A percentile compares a stretch with the other conserved stretches of the same genome.
Evolutionary conservation across 1,139 yeast species (phyloP).

Genomic region (Taphrina betulina): DNA sequence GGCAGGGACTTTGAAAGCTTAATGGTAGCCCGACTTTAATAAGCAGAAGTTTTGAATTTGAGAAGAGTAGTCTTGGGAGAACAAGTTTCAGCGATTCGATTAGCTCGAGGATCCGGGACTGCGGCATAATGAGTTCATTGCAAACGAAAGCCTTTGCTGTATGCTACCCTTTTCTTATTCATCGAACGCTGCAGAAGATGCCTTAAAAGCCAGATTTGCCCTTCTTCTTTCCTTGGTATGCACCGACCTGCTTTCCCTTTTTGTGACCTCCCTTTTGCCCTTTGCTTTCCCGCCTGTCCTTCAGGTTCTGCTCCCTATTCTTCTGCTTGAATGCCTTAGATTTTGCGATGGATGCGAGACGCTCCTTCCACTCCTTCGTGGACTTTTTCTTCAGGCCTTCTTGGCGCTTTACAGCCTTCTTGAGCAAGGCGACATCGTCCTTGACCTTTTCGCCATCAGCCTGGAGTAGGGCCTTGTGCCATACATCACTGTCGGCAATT

Average conservation of each 20-base stretch:
- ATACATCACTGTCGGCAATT: constrained; percentile 61
- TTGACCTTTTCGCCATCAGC: constrained; percentile 85
- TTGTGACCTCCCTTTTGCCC: constrained; percentile 29
- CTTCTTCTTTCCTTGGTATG: constrained; percentile 20
- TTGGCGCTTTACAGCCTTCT: constrained; percentile 79
- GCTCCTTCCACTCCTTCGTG: constrained; percentile 81
- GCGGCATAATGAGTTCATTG: no score
- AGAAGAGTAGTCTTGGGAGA: no score
- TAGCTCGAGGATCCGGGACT: no score
- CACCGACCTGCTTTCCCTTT: constrained; percentile 28
- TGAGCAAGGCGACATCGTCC: constrained; percentile 84
- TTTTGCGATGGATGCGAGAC: constrained; percentile 69
- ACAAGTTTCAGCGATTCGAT: no score
- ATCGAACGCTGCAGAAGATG: no score
- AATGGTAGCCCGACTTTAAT: no score
- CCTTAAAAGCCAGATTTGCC: constrained; percentile 18
- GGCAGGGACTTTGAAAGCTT: constrained; percentile 38
- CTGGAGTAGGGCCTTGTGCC: constrained; percentile 81
- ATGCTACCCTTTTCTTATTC: no score
- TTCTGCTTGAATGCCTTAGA: constrained; percentile 72
- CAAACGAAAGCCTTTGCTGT: no score
- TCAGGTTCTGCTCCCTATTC: constrained; percentile 86
- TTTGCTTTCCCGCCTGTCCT: constrained; percentile 43
- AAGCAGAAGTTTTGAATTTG: no score
- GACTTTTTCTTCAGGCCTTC: constrained; percentile 77